phyloP scores from a whole-genome alignment of 306 rosid genomes.

The Cicer cuneatum region DNA sequence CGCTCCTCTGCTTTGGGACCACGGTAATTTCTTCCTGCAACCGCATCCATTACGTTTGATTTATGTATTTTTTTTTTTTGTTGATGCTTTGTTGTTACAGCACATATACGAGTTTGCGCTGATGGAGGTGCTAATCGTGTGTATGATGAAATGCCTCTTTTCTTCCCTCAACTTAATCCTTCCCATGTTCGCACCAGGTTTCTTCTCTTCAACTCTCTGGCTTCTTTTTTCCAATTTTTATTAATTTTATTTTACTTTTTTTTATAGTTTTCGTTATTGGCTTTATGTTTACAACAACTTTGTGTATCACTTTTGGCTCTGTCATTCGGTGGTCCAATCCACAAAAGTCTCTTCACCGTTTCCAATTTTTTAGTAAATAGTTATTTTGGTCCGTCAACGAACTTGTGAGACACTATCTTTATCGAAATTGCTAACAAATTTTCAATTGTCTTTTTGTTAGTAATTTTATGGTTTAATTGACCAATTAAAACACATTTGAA shows the following conservation, averaged over 20 bases:
- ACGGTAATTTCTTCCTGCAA: slow-evolving; percentile 57
- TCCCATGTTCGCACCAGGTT: slow-evolving; percentile 73
- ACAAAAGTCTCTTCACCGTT: background rate
- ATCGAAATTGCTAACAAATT: too few relatives aligned
- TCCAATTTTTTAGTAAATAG: too few relatives aligned
- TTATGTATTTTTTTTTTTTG: background rate
- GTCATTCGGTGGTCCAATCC: slow-evolving; percentile 3
- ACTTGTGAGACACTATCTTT: too few relatives aligned
- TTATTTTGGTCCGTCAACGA: too few relatives aligned
- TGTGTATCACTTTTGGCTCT: background rate
- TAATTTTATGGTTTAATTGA: too few relatives aligned
- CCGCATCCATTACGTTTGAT: background rate
- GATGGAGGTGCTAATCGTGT: slow-evolving; percentile 97
- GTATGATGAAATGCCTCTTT: slow-evolving; percentile 81
- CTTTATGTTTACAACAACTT: background rate
- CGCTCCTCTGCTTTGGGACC: slow-evolving; percentile 87
- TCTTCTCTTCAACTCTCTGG: background rate
- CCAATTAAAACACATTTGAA: too few relatives aligned
- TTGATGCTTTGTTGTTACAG: slow-evolving; percentile 46
- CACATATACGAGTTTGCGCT: slow-evolving; percentile 74
- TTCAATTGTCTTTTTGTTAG: too few relatives aligned
- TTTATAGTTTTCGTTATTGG: slow-evolving; percentile 4
- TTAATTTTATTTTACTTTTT: background rate
- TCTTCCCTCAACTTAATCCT: slow-evolving; percentile 63
- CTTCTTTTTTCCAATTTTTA: background rate